Percentiles rank a stretch among this genome's conserved stretches.
phyloP scores from a whole-genome alignment of 305 asterid species.

The Withania somnifera region DNA sequence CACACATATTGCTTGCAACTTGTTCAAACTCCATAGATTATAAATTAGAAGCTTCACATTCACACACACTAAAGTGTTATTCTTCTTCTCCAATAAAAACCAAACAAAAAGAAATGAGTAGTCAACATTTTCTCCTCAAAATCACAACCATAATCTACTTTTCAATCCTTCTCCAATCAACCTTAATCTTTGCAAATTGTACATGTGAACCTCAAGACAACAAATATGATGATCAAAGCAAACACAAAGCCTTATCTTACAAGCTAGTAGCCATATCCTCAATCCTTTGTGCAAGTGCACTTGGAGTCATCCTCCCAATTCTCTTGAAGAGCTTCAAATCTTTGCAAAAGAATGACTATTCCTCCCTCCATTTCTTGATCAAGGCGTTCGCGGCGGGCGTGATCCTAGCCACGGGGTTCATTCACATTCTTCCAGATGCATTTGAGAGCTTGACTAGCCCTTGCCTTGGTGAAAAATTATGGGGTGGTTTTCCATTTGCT shows the following conservation, averaged over 20 bases:
- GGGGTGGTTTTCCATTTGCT: conserved; percentile 34
- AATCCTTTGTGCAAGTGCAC: conserved; percentile 22
- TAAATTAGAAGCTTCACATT: background rate
- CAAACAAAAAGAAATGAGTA: background rate
- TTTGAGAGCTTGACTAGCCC: conserved; percentile 31
- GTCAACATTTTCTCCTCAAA: background rate
- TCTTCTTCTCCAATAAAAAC: background rate
- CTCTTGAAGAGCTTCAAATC: conserved; percentile 17
- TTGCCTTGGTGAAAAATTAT: conserved; percentile 19
- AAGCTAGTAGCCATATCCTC: conserved; percentile 16
- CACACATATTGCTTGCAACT: background rate
- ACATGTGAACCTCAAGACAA: conserved; percentile 9
- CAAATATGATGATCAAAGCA: background rate
- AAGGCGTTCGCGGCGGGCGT: conserved; percentile 54
- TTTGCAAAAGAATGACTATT: conserved; percentile 2
- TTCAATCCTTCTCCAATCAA: background rate
- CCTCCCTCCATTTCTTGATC: conserved; percentile 13
- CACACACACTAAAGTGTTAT: background rate
- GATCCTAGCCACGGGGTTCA: conserved; percentile 36
- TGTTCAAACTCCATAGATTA: background rate
- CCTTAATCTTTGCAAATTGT: background rate
- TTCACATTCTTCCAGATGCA: conserved; percentile 44
- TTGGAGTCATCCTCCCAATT: conserved; percentile 25
- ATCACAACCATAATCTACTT: background rate
- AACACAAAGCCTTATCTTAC: conserved; percentile 6